A percentile compares a stretch with the other conserved stretches of the same genome.
phyloP scores from a whole-genome alignment of 2,329 filamentous ascomycete genomes.

The Penicillium decumbens region DNA sequence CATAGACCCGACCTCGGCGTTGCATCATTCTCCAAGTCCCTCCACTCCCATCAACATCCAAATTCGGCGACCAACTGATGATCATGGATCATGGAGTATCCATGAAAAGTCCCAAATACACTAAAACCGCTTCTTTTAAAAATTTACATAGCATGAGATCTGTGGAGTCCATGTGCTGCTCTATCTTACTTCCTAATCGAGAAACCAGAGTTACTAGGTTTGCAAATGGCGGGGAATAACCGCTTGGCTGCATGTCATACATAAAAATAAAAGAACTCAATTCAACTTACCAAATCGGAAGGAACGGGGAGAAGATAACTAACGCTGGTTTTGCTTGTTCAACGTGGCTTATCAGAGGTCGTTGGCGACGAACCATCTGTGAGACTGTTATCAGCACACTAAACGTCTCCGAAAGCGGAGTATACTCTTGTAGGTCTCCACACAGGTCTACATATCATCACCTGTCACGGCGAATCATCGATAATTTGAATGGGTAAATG shows the following conservation, averaged over 20 bases:
- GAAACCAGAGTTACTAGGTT: neutral
- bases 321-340: neutral
- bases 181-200: constrained; percentile 6
- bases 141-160: neutral
- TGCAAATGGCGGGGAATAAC: neutral
- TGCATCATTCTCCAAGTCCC: neutral
- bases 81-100: neutral
- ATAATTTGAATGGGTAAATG: no score
- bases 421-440: neutral
- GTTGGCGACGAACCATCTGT: neutral
- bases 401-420: neutral
- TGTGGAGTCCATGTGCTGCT: neutral
- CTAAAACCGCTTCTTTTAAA: neutral
- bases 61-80: neutral
- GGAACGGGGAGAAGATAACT: neutral
- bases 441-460: neutral
- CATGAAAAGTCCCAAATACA: neutral
- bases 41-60: neutral
- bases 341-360: neutral
- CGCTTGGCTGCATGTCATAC: neutral
- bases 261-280: neutral
- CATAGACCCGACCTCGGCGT: neutral
- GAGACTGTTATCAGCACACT: neutral
- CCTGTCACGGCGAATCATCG: neutral
- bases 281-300: neutral